Evolutionary conservation across 306 rosid species (phyloP).

Genomic region (Vigna trinervia): DNA sequence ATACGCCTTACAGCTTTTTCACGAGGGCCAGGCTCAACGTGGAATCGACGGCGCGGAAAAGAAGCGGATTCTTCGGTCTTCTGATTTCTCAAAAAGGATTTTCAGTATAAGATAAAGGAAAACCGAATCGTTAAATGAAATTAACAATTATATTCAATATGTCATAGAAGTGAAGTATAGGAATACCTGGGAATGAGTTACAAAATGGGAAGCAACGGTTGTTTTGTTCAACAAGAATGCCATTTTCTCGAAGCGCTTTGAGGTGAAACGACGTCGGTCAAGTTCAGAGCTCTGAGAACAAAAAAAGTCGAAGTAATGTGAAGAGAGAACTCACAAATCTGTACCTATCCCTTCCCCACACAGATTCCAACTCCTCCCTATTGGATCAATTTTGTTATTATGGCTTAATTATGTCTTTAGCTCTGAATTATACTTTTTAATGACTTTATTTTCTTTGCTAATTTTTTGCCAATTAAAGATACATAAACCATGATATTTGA

Average conservation of each 20-base stretch:
- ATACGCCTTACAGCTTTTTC: slow-evolving; percentile 76
- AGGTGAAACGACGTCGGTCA: neutral
- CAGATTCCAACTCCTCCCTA: no score
- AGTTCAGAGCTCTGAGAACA: no score
- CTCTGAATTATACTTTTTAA: no score
- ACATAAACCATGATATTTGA: no score
- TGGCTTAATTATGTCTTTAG: no score
- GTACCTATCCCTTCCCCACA: no score
- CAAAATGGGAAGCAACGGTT: slow-evolving; percentile 63
- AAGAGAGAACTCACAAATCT: neutral
- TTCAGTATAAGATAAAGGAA: slow-evolving; percentile 13
- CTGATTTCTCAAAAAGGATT: slow-evolving; percentile 43
- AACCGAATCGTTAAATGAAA: neutral
- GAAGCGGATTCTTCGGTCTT: slow-evolving; percentile 54
- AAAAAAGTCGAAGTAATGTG: neutral
- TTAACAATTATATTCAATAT: neutral
- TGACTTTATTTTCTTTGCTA: no score
- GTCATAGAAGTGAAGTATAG: neutral
- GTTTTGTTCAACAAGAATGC: slow-evolving; percentile 76
- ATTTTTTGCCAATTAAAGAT: no score
- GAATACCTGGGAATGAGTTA: slow-evolving; percentile 65
- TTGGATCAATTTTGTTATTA: no score
- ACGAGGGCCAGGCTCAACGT: slow-evolving; percentile 78
- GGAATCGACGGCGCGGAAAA: slow-evolving; percentile 72
- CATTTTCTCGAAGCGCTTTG: slow-evolving; percentile 47